Evolutionary conservation across 441 rosid species (phyloP).

Genomic region (Croton setiger): DNA sequence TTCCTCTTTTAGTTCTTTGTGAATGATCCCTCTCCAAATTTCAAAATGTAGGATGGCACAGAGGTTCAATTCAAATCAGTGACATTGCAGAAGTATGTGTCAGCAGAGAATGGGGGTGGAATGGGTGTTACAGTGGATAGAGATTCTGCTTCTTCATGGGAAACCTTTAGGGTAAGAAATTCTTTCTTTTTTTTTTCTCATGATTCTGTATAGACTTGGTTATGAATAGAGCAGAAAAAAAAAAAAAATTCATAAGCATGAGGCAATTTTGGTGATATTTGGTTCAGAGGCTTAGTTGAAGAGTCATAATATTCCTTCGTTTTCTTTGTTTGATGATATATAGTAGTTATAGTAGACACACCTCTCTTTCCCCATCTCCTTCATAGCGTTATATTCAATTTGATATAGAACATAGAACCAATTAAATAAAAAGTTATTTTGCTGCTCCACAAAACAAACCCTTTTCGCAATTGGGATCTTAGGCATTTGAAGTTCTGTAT

Average conservation of each 20-base stretch:
- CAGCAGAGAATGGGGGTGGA: constrained; percentile 72
- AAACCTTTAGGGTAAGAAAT: constrained; percentile 55
- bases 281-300: not conserved
- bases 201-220: no score
- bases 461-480: not conserved
- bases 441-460: not conserved
- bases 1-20: constrained; percentile 7
- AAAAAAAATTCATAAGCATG: not conserved
- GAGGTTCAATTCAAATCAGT: constrained; percentile 61
- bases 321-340: not conserved
- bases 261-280: not conserved
- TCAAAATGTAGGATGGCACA: constrained; percentile 61
- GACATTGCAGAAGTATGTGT: constrained; percentile 51
- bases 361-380: not conserved
- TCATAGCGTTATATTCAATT: not conserved
- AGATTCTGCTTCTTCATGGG: constrained; percentile 68
- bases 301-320: not conserved
- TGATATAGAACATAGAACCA: not conserved
- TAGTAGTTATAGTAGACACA: not conserved
- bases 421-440: not conserved
- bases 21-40: constrained; percentile 11
- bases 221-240: no score
- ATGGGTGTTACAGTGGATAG: constrained; percentile 44
- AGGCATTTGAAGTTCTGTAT: constrained; percentile 4
- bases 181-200: not conserved